Evolutionary conservation across 176 grass and related monocot species (phyloP).

Genomic region (Triticum urartu): DNA sequence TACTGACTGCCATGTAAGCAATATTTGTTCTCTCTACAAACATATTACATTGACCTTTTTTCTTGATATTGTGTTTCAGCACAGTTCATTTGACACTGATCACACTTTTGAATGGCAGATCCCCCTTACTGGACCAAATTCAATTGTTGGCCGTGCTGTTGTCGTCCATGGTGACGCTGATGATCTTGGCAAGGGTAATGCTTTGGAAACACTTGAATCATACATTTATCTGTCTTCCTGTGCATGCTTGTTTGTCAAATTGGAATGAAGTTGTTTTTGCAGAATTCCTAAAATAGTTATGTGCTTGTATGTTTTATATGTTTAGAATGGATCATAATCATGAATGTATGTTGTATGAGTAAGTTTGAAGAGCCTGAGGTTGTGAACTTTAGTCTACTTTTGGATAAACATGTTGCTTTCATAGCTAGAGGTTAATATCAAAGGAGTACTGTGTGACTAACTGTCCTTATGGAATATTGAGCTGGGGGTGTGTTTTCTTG

Average conservation of each 20-base stretch:
- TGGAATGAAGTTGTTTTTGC: neutral
- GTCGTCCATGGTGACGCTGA: conserved; percentile 71
- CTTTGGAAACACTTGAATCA: neutral
- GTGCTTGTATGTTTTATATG: too few species aligned
- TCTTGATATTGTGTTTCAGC: neutral
- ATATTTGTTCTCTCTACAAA: neutral
- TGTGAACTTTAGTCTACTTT: neutral
- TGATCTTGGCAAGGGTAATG: conserved; percentile 78
- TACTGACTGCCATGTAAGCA: conserved; percentile 26
- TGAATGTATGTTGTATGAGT: neutral
- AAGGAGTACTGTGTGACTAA: neutral
- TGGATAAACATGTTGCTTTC: neutral
- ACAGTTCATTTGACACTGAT: conserved; percentile 2
- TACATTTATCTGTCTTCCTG: neutral
- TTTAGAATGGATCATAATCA: neutral
- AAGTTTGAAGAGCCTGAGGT: neutral
- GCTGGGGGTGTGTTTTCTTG: neutral
- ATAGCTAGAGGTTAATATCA: neutral
- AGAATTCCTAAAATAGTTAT: neutral
- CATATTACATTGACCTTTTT: neutral
- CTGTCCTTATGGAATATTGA: neutral
- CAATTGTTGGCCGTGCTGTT: conserved; percentile 62
- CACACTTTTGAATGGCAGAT: conserved; percentile 28
- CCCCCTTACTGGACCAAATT: conserved; percentile 40
- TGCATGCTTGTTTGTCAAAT: neutral